Percentiles rank a stretch among this genome's conserved stretches.
Conservation (phyloP, 2,329 filamentous ascomycete species). For the Pseudocercospora macadamiae region DNA sequence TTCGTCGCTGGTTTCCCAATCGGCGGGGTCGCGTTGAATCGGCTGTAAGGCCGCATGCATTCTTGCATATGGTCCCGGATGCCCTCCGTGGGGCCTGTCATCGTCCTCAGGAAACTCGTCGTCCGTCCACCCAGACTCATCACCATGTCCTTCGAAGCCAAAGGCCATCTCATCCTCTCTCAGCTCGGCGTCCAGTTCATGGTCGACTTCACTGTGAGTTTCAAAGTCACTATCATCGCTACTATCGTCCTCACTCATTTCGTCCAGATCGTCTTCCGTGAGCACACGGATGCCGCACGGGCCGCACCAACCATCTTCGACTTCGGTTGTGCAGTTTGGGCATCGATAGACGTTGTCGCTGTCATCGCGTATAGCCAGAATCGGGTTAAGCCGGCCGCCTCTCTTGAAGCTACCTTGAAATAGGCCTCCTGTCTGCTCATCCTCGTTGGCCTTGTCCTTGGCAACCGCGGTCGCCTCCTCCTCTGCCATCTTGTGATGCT, state of each 20-base stretch:
- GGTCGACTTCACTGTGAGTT: constrained; percentile 45
- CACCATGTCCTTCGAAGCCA: not conserved
- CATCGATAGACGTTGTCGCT: constrained; percentile 66
- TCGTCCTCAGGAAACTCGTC: constrained; percentile 14
- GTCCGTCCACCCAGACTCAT: not conserved
- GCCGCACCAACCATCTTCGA: constrained; percentile 62
- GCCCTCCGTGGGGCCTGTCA: no score
- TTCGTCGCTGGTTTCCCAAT: constrained; percentile 28
- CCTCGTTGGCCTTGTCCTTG: constrained; percentile 59
- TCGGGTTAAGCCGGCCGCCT: constrained; percentile 26
- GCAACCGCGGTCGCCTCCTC: constrained; percentile 65
- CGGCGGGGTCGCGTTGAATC: no score
- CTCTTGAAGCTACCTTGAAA: constrained; percentile 64
- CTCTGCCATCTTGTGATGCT: constrained; percentile 60
- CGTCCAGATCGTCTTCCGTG: constrained; percentile 49
- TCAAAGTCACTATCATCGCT: constrained; percentile 42
- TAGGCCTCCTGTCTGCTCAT: constrained; percentile 57
- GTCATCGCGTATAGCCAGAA: constrained; percentile 55
- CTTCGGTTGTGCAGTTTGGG: constrained; percentile 64
- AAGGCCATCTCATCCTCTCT: constrained; percentile 11
- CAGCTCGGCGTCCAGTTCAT: constrained; percentile 26
- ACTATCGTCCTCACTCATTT: constrained; percentile 33
- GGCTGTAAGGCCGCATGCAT: no score
- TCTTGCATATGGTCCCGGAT: no score
- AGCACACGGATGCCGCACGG: constrained; percentile 58